Base-by-base conservation (phyloP, 2,329 filamentous ascomycete genomes). In the Sporothrix humicola region DNA sequence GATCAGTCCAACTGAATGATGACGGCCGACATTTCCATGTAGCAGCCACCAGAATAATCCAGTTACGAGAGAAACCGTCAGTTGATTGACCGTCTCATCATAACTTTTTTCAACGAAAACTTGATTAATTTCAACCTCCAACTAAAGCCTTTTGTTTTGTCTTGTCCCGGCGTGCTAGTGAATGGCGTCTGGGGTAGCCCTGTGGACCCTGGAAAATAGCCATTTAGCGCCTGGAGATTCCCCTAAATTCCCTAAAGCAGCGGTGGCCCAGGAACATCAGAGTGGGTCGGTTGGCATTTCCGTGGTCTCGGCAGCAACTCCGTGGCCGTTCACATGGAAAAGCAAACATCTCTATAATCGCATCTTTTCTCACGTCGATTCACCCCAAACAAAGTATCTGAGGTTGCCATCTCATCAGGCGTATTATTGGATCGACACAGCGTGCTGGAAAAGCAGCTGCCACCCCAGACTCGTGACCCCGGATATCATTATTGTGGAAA, bases 251-350 rank as follows among this genome's bases (percentile, higher is more conserved):
- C 23, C 48, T 52, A 7, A 37, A 37, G 7, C 7, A 7, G 31
- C 7, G 7, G 31, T 3, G 31, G 12, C 1, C 13, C 48, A 7
- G 3, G 13, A 15, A 48, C 17, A 5, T 2, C 52, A 54, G 46
- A 52, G 65, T 69, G 61, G 42, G 37, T 48, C 50, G 54, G 23
- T 26, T 26, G 26, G 56, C 13, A 69, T 56, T 37, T 69, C 65
- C 65, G 65, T 23, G 12, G 23, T 13, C 10, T 66, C 61, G 61
- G 61, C 37, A 48, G 13, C 37, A 66, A 46, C 42, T 66, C 68
- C 50, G 23, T 26, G 56, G 31, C 9, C 1, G 20, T 3, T 13
- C 52, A 56, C 52, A 50, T 50, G 48, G 48, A 13, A 37, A 37
- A 37, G 52, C 20, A 10, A 26, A 23, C 10, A 7, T 23, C n/a